These are phyloP conservation scores for Exsudoporus frostii DNA, from an alignment of 768 basidiomycete genomes.

Conservation along the genomic window DNA sequence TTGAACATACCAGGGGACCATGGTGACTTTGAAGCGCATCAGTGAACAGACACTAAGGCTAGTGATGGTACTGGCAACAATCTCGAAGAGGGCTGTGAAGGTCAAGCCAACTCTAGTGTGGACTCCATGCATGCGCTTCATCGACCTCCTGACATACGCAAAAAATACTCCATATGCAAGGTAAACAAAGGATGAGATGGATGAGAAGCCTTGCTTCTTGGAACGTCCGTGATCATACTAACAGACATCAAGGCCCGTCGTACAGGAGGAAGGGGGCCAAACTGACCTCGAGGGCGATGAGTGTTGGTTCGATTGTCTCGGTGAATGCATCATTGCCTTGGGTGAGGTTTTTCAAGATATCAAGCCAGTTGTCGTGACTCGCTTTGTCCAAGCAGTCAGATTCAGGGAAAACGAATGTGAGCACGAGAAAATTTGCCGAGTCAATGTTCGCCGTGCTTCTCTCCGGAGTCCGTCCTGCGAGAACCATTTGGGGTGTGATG, in stretches of 20 bases:
- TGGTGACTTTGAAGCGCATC: constrained; percentile 81
- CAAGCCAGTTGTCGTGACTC: constrained; percentile 64
- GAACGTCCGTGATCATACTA: constrained; percentile 56
- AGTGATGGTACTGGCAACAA: constrained; percentile 89
- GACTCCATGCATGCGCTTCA: constrained; percentile 76
- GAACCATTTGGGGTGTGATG: constrained; percentile 70
- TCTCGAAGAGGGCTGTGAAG: constrained; percentile 90
- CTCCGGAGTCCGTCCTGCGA: constrained; percentile 63
- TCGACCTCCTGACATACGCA: constrained; percentile 70
- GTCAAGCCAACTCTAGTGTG: constrained; percentile 90
- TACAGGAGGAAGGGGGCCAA: constrained; percentile 11
- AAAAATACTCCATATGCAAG: constrained; percentile 74
- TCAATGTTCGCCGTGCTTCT: constrained; percentile 52
- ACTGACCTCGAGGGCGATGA: constrained; percentile 45
- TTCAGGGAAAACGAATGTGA: constrained; percentile 83
- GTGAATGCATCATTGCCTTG: constrained; percentile 36
- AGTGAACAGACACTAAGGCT: constrained; percentile 90
- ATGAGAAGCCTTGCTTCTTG: constrained; percentile 47
- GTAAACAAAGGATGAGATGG: constrained; percentile 69
- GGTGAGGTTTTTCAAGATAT: constrained; percentile 46
- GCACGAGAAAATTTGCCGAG: constrained; percentile 65
- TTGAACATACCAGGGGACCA: constrained; percentile 77
- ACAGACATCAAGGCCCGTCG: constrained; percentile 7
- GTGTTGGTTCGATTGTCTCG: constrained; percentile 40
- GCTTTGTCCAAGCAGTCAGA: constrained; percentile 60